Base-by-base conservation (phyloP, 352 stramenopile genomes). In the Globisporangium barbulae region DNA sequence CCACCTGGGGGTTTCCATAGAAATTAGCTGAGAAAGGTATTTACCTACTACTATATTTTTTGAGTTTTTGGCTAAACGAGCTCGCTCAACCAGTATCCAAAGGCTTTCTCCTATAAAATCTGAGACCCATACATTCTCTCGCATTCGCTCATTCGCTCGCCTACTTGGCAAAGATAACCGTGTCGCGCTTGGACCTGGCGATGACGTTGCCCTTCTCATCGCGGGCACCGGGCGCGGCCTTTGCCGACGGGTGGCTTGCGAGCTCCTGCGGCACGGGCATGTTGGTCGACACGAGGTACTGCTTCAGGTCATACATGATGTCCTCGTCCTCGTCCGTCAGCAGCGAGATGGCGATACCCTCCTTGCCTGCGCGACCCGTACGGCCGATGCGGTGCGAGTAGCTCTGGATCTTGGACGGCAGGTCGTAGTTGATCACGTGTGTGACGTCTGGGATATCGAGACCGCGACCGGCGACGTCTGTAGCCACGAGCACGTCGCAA, bases 321-420 rank as follows among this genome's bases (percentile, higher is more conserved):
- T 96, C 93, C 64, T 97, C 91, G 74, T 99, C 97, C 54, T 95
- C 79, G 59, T 99, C 97, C 3, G 97, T 99, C 33, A 99, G 85
- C 65, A 99, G 97, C 53, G 96, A 99, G 39, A 98, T 98, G 5
- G 98, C 97, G 12, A 98, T 78, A 67, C 98, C 98, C 47, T 98
- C 83, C 73, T 99, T 99, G 47, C 98, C 98, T 4, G 97, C 97
- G 73, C 98, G 94, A 53, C 97, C 98, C 6, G 98, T 99, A 72
- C 98, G 89, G 58, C 98, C 98, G 67, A 99, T 99, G 62, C 97
- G 89, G 83, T 99, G 97, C 71, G 85, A 98, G 79, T 99, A 99
- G 64, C 91, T 97, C 68, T 99, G 94, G 74, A 99, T 99, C 70
- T 98, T 98, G 15, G 79, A 93, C 13, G 98, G 97, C 67, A 99